Evolutionary conservation across 805 yeast genomes (phyloP).

Genomic region (Candida morakotiae): DNA sequence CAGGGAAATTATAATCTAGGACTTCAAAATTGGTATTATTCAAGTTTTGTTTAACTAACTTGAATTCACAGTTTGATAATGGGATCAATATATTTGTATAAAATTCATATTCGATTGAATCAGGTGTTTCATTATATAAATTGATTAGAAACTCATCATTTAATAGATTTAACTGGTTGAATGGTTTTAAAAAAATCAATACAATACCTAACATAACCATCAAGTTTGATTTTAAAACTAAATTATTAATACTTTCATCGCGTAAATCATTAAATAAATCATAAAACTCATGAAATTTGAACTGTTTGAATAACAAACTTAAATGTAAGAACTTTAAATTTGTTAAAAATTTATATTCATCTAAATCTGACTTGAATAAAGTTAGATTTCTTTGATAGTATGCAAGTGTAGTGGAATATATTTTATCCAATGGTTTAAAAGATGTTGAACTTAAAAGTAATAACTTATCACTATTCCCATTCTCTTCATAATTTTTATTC

Average conservation of each 20-base stretch:
- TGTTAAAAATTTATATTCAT: slow-evolving; percentile 21
- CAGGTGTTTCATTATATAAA: slow-evolving; percentile 13
- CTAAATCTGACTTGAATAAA: slow-evolving; percentile 8
- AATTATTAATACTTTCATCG: background rate
- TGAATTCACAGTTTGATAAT: slow-evolving; percentile 19
- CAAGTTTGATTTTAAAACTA: slow-evolving; percentile 15
- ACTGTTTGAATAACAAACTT: slow-evolving; percentile 20
- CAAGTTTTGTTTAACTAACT: slow-evolving; percentile 11
- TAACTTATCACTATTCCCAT: background rate
- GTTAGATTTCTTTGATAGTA: slow-evolving; percentile 20
- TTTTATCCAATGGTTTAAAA: slow-evolving; percentile 13
- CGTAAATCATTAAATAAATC: slow-evolving; percentile 17
- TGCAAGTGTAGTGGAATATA: slow-evolving; percentile 18
- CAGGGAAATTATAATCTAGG: slow-evolving; percentile 18
- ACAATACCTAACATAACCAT: slow-evolving; percentile 22
- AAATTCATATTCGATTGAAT: slow-evolving; percentile 12
- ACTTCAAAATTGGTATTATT: slow-evolving; percentile 7
- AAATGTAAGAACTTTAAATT: slow-evolving; percentile 19
- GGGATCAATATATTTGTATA: slow-evolving; percentile 17
- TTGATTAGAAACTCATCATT: slow-evolving; percentile 17
- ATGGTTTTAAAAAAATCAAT: slow-evolving; percentile 24
- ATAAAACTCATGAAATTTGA: slow-evolving; percentile 21
- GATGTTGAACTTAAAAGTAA: slow-evolving; percentile 6
- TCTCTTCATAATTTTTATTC: slow-evolving; percentile 1
- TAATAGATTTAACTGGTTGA: slow-evolving; percentile 22